Percentiles rank a stretch among this genome's conserved stretches.
phyloP scores from a whole-genome alignment of 352 stramenopile genomes.

The Globisporangium carolinianum region DNA sequence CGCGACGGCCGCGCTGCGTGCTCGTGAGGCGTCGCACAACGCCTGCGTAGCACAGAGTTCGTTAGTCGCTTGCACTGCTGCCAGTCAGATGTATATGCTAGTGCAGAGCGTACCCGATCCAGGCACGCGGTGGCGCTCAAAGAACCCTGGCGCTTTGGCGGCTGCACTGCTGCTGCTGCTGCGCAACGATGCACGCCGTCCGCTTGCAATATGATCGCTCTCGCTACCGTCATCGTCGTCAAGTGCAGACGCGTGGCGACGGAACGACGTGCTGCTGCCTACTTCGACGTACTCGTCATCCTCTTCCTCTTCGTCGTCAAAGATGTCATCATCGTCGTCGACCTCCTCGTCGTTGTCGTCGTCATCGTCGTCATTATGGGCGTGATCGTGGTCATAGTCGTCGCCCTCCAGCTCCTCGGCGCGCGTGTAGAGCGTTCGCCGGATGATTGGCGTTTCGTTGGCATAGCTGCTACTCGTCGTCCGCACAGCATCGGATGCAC shows the following conservation, averaged over 20 bases:
- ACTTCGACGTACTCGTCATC: constrained; percentile 24
- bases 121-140: constrained; percentile 4
- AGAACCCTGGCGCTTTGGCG: constrained; percentile 1
- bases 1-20: constrained; percentile 15
- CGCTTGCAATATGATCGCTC: background rate
- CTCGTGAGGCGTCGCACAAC: constrained; percentile 5
- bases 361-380: constrained; percentile 21
- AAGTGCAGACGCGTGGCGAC: background rate
- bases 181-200: background rate
- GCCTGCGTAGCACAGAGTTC: background rate
- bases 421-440: constrained; percentile 48
- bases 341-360: constrained; percentile 15
- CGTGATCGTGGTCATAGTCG: constrained; percentile 21
- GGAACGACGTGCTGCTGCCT: constrained; percentile 11
- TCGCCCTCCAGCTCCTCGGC: constrained; percentile 29
- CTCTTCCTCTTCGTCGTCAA: constrained; percentile 20
- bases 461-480: constrained; percentile 11
- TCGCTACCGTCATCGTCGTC: background rate
- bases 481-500: background rate
- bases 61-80: background rate
- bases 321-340: constrained; percentile 15
- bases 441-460: constrained; percentile 43
- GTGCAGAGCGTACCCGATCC: constrained; percentile 1
- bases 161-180: background rate
- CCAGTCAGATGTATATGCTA: too few relatives aligned